Conservation (phyloP, 2,329 filamentous ascomycete species). For the Epichloe elymi region DNA sequence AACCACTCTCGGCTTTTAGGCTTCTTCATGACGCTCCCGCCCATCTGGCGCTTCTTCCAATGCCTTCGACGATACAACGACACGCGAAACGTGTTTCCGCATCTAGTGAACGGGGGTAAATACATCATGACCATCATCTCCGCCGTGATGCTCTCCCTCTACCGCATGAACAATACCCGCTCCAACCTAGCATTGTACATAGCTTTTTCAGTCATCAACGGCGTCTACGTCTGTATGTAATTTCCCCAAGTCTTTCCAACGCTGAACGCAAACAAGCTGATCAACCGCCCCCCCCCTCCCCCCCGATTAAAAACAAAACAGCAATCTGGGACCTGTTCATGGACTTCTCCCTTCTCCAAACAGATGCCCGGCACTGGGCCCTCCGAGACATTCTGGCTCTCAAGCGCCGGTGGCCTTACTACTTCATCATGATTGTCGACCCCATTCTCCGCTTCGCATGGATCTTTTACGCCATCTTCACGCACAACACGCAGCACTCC, state of each 20-base stretch:
- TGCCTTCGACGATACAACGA: slow-evolving; percentile 83
- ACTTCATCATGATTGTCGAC: slow-evolving; percentile 69
- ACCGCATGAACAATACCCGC: slow-evolving; percentile 54
- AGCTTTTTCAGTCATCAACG: slow-evolving; percentile 67
- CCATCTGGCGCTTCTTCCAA: slow-evolving; percentile 82
- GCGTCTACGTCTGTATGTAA: slow-evolving; percentile 57
- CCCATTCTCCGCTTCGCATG: slow-evolving; percentile 82
- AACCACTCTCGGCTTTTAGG: slow-evolving; percentile 70
- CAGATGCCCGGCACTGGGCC: slow-evolving; percentile 50
- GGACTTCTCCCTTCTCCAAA: slow-evolving; percentile 88
- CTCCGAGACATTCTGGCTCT: slow-evolving; percentile 71
- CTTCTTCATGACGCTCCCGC: slow-evolving; percentile 71
- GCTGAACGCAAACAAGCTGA: background rate
- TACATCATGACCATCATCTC: slow-evolving; percentile 75
- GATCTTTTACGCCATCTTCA: slow-evolving; percentile 86
- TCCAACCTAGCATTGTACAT: slow-evolving; percentile 60
- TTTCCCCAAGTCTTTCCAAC: background rate
- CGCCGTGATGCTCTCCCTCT: slow-evolving; percentile 68
- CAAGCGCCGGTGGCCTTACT: slow-evolving; percentile 73
- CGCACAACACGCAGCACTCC: slow-evolving; percentile 67
- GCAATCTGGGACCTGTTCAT: slow-evolving; percentile 89
- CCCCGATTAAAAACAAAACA: slow-evolving; percentile 13
- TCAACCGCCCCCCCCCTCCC: background rate
- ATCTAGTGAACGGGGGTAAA: slow-evolving; percentile 85
- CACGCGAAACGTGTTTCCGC: slow-evolving; percentile 77